Evolutionary conservation across 352 stramenopile genomes (phyloP), one percentile per base, ranked within the genome.

Genomic region (Phytophthora fragariaefolia): DNA sequence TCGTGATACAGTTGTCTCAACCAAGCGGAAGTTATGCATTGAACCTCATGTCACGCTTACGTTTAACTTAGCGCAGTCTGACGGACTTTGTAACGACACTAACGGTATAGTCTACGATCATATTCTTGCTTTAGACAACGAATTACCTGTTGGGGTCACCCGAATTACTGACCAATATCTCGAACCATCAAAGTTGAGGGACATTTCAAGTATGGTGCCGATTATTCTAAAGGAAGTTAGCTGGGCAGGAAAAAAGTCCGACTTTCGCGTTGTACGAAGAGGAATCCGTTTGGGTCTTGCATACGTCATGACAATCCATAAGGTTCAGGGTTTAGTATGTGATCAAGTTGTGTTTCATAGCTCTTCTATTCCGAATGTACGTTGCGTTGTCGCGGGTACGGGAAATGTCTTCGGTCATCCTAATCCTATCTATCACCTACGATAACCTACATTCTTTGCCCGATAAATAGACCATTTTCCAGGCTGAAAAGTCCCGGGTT

Each of bases 291-390:
- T 66, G 13, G 5, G 58, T 17, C 20, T 66, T 3, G 57, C 57
- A 1, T 63, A 56, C n/a, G 56, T 32, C 6, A 63, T 63, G 28
- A 63, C 45, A 17, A 34, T 63, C 9, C 56, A 63, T 8, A 56
- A 63, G 12, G 56, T 63, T 13, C 43, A 63, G n/a, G 45, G 45
- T 18, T n/a, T 63, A 5, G 56, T 32, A 0, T 55, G 43, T 15
- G 10, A 0, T 3, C 23, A 55, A 6, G 30, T 63, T 26, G 43
- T 54, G 15, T 63, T 56, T 22, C 43, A 56, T 36, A 15, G 15
- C 3, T 42, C 18, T 22, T 47, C 43, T 6, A 55, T 63, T 9
- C 45, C 56, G 5, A 56, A n/a, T 40, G 10, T 36, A 36, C 30
- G 30, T 36, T 12, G 30, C 30, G 10, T 36, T 36, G 30, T 36